These are phyloP conservation scores for Cyberlindnera americana DNA, from an alignment of 805 yeast genomes.

Conservation along the genomic window DNA sequence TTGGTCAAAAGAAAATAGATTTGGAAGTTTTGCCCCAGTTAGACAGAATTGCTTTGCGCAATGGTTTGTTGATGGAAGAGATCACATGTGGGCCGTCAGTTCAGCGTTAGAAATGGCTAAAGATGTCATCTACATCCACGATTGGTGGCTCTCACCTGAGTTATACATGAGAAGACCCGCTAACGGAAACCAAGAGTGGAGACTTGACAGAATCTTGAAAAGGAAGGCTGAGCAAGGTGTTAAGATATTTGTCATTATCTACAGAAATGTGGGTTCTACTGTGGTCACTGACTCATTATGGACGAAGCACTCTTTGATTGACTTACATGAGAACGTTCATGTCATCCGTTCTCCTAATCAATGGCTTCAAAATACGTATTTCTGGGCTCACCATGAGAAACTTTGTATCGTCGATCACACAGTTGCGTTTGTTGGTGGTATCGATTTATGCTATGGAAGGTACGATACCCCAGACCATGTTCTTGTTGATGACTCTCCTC, in stretches of 20 bases:
- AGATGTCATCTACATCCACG: conserved; percentile 91
- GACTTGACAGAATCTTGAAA: conserved; percentile 83
- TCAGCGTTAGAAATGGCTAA: conserved; percentile 90
- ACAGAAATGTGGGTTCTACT: conserved; percentile 89
- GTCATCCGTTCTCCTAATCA: conserved; percentile 95
- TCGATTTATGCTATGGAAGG: conserved; percentile 93
- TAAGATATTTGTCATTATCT: conserved; percentile 85
- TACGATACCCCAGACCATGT: conserved; percentile 97
- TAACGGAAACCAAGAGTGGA: conserved; percentile 89
- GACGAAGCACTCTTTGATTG: conserved; percentile 89
- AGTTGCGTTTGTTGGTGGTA: conserved; percentile 90
- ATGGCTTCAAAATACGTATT: conserved; percentile 83
- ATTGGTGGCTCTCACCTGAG: conserved; percentile 99
- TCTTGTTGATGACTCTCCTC: conserved; percentile 64
- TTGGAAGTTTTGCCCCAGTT: conserved; percentile 90
- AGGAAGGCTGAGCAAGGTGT: conserved; percentile 94
- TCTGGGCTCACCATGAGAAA: conserved; percentile 99
- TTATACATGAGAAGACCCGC: conserved; percentile 90
- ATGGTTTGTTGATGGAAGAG: conserved; percentile 96
- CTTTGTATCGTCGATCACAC: conserved; percentile 82
- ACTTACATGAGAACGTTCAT: conserved; percentile 80
- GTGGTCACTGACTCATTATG: conserved; percentile 92
- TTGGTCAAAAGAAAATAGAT: conserved; percentile 76
- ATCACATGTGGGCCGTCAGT: conserved; percentile 93
- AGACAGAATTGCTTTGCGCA: conserved; percentile 84